Conservation (phyloP, 257 asterid genomes). For the Apocynum venetum region DNA sequence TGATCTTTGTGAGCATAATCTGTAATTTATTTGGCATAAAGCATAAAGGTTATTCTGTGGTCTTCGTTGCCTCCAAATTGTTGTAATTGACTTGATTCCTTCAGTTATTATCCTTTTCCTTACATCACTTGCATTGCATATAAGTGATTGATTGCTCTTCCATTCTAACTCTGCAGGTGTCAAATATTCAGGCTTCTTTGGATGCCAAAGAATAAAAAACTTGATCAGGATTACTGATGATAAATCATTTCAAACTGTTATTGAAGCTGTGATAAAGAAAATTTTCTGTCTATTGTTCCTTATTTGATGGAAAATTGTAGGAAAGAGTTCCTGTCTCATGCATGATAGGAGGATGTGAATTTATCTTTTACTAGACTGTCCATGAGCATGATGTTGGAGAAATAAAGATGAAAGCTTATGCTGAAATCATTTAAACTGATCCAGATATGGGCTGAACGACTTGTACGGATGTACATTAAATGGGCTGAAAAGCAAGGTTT, state of each 20-base stretch:
- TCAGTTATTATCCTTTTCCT: neutral
- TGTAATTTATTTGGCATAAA: neutral
- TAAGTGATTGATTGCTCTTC: too few relatives aligned
- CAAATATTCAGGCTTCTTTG: neutral
- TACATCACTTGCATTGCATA: too few relatives aligned
- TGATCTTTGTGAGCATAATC: neutral
- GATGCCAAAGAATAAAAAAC: neutral
- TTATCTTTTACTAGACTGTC: neutral
- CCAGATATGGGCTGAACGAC: slow-evolving; percentile 64
- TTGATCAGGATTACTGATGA: neutral
- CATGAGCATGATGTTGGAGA: neutral
- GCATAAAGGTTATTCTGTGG: neutral
- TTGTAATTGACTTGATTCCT: neutral
- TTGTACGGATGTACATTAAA: slow-evolving; percentile 61
- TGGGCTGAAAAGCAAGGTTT: slow-evolving; percentile 81
- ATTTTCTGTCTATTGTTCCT: neutral
- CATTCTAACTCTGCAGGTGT: neutral
- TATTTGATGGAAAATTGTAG: neutral
- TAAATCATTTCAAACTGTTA: neutral
- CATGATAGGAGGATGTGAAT: neutral
- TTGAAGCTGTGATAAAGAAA: neutral
- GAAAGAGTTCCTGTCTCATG: neutral
- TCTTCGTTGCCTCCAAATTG: neutral
- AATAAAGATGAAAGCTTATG: neutral
- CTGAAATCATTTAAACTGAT: neutral